Conservation (phyloP, 768 basidiomycete species). For the Agrocybe pediades region DNA sequence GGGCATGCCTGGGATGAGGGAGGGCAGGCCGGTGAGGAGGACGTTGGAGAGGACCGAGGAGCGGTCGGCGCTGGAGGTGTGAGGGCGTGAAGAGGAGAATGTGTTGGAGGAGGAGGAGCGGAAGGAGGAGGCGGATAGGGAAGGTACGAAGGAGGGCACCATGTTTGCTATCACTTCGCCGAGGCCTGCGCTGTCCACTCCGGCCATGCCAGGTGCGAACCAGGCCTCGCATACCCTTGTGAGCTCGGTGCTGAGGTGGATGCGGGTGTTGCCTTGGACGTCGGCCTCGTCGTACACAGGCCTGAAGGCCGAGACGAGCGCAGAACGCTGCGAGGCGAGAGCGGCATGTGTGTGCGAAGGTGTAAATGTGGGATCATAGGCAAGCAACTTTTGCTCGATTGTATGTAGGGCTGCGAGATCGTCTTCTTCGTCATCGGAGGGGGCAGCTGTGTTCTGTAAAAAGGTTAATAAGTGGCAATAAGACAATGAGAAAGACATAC, state of each 20-base stretch:
- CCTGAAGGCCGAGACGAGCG: constrained; percentile 83
- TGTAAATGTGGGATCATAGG: constrained; percentile 85
- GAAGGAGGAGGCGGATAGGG: no score
- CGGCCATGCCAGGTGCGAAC: constrained; percentile 93
- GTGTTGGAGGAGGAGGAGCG: no score
- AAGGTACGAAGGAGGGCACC: constrained; percentile 52
- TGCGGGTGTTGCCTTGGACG: constrained; percentile 67
- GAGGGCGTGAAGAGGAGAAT: no score
- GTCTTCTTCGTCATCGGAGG: constrained; percentile 90
- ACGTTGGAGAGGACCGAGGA: constrained; percentile 62
- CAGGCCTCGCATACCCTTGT: constrained; percentile 91
- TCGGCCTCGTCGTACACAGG: constrained; percentile 80
- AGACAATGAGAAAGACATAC: constrained; percentile 41
- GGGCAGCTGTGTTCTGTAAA: constrained; percentile 63
- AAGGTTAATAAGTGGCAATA: background rate
- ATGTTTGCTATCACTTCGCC: constrained; percentile 91
- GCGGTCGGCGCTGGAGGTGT: no score
- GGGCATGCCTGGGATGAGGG: constrained; percentile 69
- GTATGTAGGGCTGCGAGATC: constrained; percentile 71
- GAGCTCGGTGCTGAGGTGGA: constrained; percentile 89
- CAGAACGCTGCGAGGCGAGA: constrained; percentile 74
- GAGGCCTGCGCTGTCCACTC: constrained; percentile 91
- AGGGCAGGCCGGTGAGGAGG: constrained; percentile 84
- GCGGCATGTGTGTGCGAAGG: constrained; percentile 80
- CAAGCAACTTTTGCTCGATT: constrained; percentile 80